These are phyloP conservation scores for Alternaria atra DNA, from an alignment of 2,329 filamentous ascomycete genomes.

Conservation along the genomic window DNA sequence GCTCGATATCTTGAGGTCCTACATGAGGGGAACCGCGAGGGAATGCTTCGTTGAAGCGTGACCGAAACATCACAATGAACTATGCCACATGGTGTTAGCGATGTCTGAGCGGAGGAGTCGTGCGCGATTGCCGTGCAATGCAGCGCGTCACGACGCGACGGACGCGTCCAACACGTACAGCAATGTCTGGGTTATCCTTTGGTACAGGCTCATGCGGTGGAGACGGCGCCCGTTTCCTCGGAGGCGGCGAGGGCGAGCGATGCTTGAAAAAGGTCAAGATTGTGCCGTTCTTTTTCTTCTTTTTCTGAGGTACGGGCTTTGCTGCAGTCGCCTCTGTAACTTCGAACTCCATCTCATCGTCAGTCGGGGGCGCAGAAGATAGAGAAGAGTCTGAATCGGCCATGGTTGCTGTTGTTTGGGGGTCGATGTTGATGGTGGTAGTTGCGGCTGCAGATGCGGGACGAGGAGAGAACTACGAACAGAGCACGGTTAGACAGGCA, in stretches of 20 bases:
- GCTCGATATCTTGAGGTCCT: constrained; percentile 93
- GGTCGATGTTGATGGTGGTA: constrained; percentile 33
- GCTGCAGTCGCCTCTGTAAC: constrained; percentile 32
- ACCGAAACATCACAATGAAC: constrained; percentile 99
- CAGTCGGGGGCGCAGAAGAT: constrained; percentile 67
- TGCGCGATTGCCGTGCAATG: constrained; percentile 26
- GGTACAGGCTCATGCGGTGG: constrained; percentile 90
- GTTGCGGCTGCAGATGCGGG: constrained; percentile 27
- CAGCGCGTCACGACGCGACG: constrained; percentile 49
- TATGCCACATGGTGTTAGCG: constrained; percentile 55
- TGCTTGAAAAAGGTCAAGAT: constrained; percentile 53
- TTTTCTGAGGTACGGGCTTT: constrained; percentile 39
- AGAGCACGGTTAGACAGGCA: constrained; percentile 43
- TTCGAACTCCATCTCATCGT: constrained; percentile 61
- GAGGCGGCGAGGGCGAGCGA: constrained; percentile 56
- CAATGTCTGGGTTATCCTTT: constrained; percentile 90
- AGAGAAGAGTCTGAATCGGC: constrained; percentile 65
- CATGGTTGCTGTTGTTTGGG: constrained; percentile 51
- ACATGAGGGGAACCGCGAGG: constrained; percentile 87
- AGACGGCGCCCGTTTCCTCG: constrained; percentile 82
- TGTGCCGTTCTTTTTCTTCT: constrained; percentile 47
- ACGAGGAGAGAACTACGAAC: constrained; percentile 33
- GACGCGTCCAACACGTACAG: constrained; percentile 70
- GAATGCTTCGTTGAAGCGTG: constrained; percentile 89
- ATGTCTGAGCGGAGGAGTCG: constrained; percentile 33